Evolutionary conservation across 2,329 filamentous ascomycete genomes (phyloP).

Genomic region (Pseudocercospora crystallina): DNA sequence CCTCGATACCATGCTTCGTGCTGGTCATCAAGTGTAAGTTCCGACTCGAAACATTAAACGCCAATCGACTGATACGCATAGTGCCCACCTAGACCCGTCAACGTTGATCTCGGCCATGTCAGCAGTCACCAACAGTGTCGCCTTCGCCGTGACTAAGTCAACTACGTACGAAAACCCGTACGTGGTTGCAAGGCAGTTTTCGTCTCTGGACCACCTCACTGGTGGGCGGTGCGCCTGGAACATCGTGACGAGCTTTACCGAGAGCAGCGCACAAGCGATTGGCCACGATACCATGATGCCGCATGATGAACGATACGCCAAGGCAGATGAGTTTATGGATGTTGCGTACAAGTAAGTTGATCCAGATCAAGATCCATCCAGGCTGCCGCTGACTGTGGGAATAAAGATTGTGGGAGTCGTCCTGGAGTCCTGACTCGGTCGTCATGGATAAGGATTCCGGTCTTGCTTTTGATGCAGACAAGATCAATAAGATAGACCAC

Average conservation of each 20-base stretch:
- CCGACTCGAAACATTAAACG: too few species aligned
- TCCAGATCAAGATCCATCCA: not conserved
- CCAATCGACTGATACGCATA: too few species aligned
- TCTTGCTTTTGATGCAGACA: constrained; percentile 57
- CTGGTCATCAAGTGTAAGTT: constrained; percentile 45
- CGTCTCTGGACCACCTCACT: constrained; percentile 62
- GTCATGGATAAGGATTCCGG: constrained; percentile 54
- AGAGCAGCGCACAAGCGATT: constrained; percentile 62
- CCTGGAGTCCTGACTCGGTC: constrained; percentile 57
- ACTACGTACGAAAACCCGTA: constrained; percentile 64
- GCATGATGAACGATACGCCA: constrained; percentile 61
- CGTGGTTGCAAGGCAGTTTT: constrained; percentile 61
- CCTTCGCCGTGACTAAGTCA: constrained; percentile 62
- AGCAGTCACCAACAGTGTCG: constrained; percentile 62
- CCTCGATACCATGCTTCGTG: constrained; percentile 46
- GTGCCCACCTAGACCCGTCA: constrained; percentile 64
- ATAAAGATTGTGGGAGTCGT: constrained; percentile 51
- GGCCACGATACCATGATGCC: constrained; percentile 57
- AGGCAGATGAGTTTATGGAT: constrained; percentile 61
- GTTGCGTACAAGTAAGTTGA: constrained; percentile 60
- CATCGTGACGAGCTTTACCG: constrained; percentile 64
- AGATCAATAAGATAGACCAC: constrained; percentile 60
- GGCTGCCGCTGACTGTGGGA: not conserved
- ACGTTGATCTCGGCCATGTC: constrained; percentile 66
- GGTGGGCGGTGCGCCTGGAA: constrained; percentile 64